phyloP scores from a whole-genome alignment of 805 yeast genomes.

The Teunomyces panamensis region DNA sequence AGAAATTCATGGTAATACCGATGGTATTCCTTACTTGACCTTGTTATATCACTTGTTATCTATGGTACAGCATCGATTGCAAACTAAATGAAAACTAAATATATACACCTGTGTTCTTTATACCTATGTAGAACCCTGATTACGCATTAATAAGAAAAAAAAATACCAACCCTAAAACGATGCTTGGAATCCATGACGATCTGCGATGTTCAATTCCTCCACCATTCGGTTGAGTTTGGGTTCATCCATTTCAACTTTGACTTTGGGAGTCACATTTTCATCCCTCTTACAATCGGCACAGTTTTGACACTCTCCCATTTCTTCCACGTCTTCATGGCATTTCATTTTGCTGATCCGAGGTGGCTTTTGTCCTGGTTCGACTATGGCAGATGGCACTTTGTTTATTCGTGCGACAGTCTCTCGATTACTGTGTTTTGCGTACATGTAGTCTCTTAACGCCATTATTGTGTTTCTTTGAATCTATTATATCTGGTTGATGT shows the following conservation, averaged over 20 bases:
- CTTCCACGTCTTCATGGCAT: conserved; percentile 16
- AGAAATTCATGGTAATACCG: not conserved
- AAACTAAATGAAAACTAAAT: not conserved
- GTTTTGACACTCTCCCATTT: conserved; percentile 23
- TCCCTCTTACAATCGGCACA: conserved; percentile 30
- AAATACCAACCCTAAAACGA: not conserved
- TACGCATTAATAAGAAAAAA: not conserved
- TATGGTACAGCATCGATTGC: conserved; percentile 11
- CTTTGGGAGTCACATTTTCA: conserved; percentile 7
- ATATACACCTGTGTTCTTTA: not conserved
- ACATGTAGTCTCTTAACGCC: conserved; percentile 43
- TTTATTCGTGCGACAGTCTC: conserved; percentile 12
- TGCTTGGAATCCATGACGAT: not conserved
- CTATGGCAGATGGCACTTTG: conserved; percentile 3
- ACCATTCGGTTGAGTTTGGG: conserved; percentile 5
- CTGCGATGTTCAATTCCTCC: not conserved
- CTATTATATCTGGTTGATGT: not conserved
- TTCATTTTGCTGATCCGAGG: not conserved
- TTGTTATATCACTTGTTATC: conserved; percentile 10
- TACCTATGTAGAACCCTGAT: not conserved
- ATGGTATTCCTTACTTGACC: conserved; percentile 11
- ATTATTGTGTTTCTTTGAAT: conserved; percentile 11
- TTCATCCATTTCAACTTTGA: conserved; percentile 9
- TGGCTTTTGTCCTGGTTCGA: not conserved
- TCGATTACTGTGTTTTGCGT: conserved; percentile 35